Conservation (phyloP, 2,329 filamentous ascomycete species). For the Passalora sequoiae region DNA sequence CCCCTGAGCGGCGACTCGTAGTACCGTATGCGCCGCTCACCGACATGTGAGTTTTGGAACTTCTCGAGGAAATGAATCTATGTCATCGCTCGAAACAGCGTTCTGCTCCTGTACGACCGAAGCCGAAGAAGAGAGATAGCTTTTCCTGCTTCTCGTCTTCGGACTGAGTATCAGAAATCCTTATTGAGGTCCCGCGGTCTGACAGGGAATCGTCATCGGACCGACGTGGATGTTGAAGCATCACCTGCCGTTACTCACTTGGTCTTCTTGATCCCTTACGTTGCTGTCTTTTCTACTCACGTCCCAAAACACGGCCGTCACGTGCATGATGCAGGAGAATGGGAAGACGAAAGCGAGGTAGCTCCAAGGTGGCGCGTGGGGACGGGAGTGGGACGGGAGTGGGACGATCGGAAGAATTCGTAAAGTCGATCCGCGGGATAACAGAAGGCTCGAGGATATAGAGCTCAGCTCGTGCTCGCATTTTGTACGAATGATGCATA, state of each 20-base stretch:
- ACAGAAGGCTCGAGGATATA: background rate
- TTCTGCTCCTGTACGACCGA: constrained; percentile 19
- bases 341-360: background rate
- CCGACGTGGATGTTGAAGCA: too few relatives aligned
- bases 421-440: background rate
- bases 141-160: constrained; percentile 21
- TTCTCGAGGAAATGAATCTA: constrained; percentile 16
- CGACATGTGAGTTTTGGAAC: constrained; percentile 19
- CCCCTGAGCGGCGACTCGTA: constrained; percentile 34
- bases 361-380: background rate
- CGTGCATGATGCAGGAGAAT: too few relatives aligned
- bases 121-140: constrained; percentile 25
- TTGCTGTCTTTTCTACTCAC: too few relatives aligned
- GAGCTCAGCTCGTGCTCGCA: too few relatives aligned
- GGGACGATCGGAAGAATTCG: constrained; percentile 1
- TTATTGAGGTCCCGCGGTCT: too few relatives aligned
- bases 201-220: too few relatives aligned
- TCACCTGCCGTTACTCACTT: too few relatives aligned
- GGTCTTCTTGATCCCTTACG: too few relatives aligned
- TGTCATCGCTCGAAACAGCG: constrained; percentile 27
- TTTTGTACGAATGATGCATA: too few relatives aligned
- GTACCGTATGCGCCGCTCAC: constrained; percentile 35
- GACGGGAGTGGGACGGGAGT: background rate
- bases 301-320: too few relatives aligned
- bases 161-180: constrained; percentile 16